Conservation (phyloP, 768 basidiomycete species). For the Sistotremastrum niveocremeum region DNA sequence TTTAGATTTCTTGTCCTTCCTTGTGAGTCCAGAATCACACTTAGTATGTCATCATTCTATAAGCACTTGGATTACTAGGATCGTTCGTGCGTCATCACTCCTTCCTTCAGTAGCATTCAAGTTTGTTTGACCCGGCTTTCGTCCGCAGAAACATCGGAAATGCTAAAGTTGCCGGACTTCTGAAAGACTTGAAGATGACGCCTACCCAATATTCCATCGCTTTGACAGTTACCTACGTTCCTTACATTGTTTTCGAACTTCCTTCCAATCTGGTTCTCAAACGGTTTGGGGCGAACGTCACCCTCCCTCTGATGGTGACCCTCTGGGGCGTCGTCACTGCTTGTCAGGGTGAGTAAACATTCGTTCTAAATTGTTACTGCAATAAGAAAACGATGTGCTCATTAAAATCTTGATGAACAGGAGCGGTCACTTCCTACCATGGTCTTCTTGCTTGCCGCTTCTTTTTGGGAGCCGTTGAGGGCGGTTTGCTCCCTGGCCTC, state of each 20-base stretch:
- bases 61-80: too few relatives aligned
- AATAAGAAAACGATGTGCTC: neutral
- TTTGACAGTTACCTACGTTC: slow-evolving; percentile 8
- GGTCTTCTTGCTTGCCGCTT: slow-evolving; percentile 39
- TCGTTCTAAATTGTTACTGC: neutral
- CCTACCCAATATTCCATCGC: slow-evolving; percentile 6
- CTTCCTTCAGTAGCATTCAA: too few relatives aligned
- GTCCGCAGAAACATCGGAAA: slow-evolving; percentile 20
- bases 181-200: slow-evolving; percentile 11
- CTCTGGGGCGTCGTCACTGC: slow-evolving; percentile 55
- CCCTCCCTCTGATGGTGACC: slow-evolving; percentile 37
- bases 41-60: too few relatives aligned
- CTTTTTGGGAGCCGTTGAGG: slow-evolving; percentile 45
- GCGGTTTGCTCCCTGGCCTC: slow-evolving; percentile 30
- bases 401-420: slow-evolving; percentile 13
- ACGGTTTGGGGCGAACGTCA: slow-evolving; percentile 7
- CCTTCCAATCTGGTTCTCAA: slow-evolving; percentile 15
- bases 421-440: slow-evolving; percentile 32
- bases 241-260: slow-evolving; percentile 14
- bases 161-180: slow-evolving; percentile 17
- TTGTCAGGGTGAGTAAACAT: slow-evolving; percentile 33
- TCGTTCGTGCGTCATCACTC: too few relatives aligned
- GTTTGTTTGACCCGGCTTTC: neutral
- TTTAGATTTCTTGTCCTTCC: too few relatives aligned
- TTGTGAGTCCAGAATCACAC: too few relatives aligned